Percentiles rank a stretch among this genome's conserved stretches.
Conservation (phyloP, 2,329 filamentous ascomycete species). For the Didymellaceae sp. region DNA sequence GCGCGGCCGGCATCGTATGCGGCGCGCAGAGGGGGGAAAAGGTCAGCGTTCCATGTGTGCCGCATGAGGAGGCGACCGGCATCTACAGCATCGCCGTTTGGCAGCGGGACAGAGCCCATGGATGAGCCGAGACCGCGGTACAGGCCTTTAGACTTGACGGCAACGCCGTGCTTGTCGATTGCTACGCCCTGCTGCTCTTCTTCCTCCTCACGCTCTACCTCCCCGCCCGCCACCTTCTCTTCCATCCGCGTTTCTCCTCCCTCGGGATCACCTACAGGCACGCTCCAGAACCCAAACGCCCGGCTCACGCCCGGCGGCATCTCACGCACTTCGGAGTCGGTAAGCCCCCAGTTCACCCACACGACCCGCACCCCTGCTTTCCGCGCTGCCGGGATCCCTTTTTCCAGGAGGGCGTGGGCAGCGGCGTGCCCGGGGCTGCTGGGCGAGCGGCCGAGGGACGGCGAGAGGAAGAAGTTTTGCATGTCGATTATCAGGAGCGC, state of each 20-base stretch:
- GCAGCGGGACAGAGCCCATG: conserved; percentile 15
- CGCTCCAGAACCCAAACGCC: conserved; percentile 44
- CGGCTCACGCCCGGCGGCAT: conserved; percentile 50
- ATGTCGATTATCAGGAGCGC: conserved; percentile 53
- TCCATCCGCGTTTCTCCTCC: conserved; percentile 15
- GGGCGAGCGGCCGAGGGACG: conserved; percentile 28
- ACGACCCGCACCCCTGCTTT: conserved; percentile 49
- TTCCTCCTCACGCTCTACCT: background rate
- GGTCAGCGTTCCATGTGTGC: conserved; percentile 51
- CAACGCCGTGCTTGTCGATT: conserved; percentile 3
- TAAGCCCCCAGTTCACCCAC: conserved; percentile 54
- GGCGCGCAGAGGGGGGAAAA: conserved; percentile 48
- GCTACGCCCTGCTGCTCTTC: background rate
- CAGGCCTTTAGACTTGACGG: background rate
- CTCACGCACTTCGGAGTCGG: conserved; percentile 41
- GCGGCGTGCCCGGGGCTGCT: conserved; percentile 32
- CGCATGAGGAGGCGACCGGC: conserved; percentile 49
- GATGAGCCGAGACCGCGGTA: background rate
- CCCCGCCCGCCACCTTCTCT: background rate
- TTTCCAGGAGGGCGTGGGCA: conserved; percentile 38
- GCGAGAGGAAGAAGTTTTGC: conserved; percentile 53
- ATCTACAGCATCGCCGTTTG: conserved; percentile 30
- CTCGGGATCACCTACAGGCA: conserved; percentile 24
- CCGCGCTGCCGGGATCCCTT: conserved; percentile 49
- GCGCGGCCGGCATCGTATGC: conserved; percentile 34